Base-by-base conservation (phyloP, 208 protist species). In the Herpetomonas tarakana region DNA sequence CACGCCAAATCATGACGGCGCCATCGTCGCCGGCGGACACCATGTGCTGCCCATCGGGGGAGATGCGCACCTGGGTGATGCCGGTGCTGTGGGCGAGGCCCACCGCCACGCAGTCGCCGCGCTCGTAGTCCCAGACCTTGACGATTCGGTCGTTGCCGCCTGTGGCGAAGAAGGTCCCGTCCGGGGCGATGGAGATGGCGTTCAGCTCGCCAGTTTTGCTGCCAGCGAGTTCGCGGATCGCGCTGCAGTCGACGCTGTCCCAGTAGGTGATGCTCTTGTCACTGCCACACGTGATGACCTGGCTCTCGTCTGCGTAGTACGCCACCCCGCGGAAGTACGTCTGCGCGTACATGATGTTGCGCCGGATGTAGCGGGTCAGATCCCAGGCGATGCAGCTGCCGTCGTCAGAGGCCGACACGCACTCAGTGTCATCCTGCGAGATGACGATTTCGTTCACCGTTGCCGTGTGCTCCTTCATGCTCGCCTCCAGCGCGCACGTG, bases 321-420 rank as follows among this genome's bases (percentile, higher is more conserved):
- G 78, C 76, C 31, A 96, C 62, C 0, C 78, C 71, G 63, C 91
- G 94, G 79, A 98, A 98, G 69, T 97, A 96, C 9, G 96, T 97
- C 52, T 96, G 85, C 11, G 92, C 86, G 73, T 98, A 98, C 66
- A 98, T 93, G 58, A 96, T 94, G 73, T 97, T 93, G 64, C 90
- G 83, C 27, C 97, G 93, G 18, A 96, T 73, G 71, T 88, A 85
- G 9, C 91, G 89, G 45, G 76, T 80, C 35, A 98, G 76, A 52
- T 97, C 94, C 97, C 97, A 98, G 28, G 96, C 83, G 68, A 98
- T 98, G 83, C 93, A 97, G 51, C 93, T 97, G 52, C 96, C 97
- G 70, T 98, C 97, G 61, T 96, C 91, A 30, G 80, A 89, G 31
- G 95, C 92, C 21, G 76, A 93, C 49, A 98, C 83, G 62, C 92